Evolutionary conservation across 139 green algal species (phyloP), one percentile per base, ranked within the genome.

Genomic region (Coelastrella sp.): DNA sequence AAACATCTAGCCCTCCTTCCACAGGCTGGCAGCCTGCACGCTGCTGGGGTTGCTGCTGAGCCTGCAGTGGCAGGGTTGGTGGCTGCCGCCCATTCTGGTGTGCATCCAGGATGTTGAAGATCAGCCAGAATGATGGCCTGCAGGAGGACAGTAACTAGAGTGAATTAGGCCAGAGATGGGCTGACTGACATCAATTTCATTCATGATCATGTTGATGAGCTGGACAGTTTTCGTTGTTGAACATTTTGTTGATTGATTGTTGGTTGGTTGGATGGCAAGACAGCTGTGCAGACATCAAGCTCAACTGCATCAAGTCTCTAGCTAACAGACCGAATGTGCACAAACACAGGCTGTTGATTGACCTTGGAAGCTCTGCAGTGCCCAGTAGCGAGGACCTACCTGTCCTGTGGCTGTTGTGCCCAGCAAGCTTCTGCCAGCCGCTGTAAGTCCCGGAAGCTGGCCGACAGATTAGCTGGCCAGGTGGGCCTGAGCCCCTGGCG

Each of bases 371-470:
- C 63, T 72, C 63, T 72, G 63, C 63, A 72, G 63, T 22, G 4
- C 72, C 8, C 12, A 58, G 24, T 0, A 63, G 15, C 6, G 35
- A 4, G 12, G 49, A 14, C 73, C 10, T 25, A 90, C 86, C 86
- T 90, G 59, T 84, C 24, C 24, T 76, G 58, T 22, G 86, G 74
- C 9, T 84, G 25, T 74, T 90, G 86, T 10, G 58, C 59, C 86
- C 86, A 90, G 60, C 86, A 90, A 5, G 86, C 86, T 78, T 90
- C 68, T 24, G 86, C 86, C 58, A 90, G 27, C 12, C 22, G 86
- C 58, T 27, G 86, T 58, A 90, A 59, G 59, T 75, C 75, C 27
- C 22, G 60, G 15, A 17, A 84, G 17, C 19, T 24, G 6, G 7
- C 12, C 6, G 75, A 59, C 58, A 84, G 56, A n/a, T 63, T 63